phyloP scores from a whole-genome alignment of 2,329 filamentous ascomycete species.

The Calonectria naviculata region DNA sequence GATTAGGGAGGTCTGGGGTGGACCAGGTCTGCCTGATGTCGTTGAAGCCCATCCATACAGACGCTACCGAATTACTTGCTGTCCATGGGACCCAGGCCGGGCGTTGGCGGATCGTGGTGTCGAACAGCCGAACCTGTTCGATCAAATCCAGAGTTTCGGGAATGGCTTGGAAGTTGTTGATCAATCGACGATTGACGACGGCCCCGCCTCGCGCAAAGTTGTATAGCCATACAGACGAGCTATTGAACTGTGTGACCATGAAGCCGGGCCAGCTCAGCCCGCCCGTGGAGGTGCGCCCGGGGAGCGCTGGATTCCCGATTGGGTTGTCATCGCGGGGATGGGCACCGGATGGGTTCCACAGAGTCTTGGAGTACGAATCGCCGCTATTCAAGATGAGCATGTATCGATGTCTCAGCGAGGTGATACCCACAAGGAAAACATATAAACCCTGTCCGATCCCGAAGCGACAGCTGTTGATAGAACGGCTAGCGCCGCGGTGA shows the following conservation, averaged over 20 bases:
- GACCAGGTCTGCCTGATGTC: neutral
- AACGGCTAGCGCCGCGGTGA: neutral
- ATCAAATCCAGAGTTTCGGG: neutral
- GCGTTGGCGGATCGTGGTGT: neutral
- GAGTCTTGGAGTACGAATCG: slow-evolving; percentile 11
- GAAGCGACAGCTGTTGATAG: neutral
- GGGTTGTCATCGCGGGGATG: neutral
- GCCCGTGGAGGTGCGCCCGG: neutral
- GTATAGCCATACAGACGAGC: neutral
- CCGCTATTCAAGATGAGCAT: neutral
- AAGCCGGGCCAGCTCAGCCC: slow-evolving; percentile 12
- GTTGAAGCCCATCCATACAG: slow-evolving; percentile 12
- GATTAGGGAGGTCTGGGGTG: neutral
- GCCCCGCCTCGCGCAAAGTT: slow-evolving; percentile 5
- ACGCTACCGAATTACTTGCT: neutral
- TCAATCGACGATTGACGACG: neutral
- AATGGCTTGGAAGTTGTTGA: neutral
- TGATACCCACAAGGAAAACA: slow-evolving; percentile 13
- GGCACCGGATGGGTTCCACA: neutral
- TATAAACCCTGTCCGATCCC: neutral
- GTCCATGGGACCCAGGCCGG: slow-evolving; percentile 5
- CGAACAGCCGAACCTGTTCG: slow-evolving; percentile 2
- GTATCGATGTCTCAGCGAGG: neutral
- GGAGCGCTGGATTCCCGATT: neutral
- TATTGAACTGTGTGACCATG: slow-evolving; percentile 7